phyloP scores from a whole-genome alignment of 1,139 yeast genomes.

The Pichia sp. region DNA sequence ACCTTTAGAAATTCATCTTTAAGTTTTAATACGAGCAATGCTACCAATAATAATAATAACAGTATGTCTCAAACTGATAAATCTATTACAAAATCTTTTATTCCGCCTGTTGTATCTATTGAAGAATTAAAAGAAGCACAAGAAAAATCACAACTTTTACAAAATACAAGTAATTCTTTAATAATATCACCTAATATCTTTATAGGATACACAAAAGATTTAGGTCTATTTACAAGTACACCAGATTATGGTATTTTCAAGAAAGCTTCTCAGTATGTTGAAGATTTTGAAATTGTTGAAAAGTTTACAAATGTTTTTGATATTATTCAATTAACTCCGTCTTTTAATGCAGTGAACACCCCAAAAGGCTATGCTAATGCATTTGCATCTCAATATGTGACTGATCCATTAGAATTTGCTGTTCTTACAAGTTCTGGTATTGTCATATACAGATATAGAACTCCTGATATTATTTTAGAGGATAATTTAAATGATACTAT shows the following conservation, averaged over 20 bases:
- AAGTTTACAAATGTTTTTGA: conserved; percentile 62
- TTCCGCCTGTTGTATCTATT: conserved; percentile 21
- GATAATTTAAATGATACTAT: conserved; percentile 52
- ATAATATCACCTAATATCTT: conserved; percentile 82
- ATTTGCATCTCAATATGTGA: conserved; percentile 76
- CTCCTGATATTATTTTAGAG: conserved; percentile 73
- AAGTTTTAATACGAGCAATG: not conserved
- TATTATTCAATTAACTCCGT: conserved; percentile 62
- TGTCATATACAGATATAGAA: conserved; percentile 66
- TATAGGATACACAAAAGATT: conserved; percentile 39
- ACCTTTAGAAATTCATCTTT: not conserved
- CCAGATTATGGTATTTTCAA: conserved; percentile 81
- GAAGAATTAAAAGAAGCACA: conserved; percentile 29
- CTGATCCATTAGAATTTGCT: conserved; percentile 62
- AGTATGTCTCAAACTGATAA: conserved; percentile 8
- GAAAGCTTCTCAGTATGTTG: conserved; percentile 63
- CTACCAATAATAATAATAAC: not conserved
- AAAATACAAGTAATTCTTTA: conserved; percentile 42
- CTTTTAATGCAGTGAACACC: conserved; percentile 62
- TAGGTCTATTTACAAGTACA: conserved; percentile 60
- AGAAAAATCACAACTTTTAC: conserved; percentile 33
- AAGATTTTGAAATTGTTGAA: conserved; percentile 73
- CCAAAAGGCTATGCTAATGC: conserved; percentile 81
- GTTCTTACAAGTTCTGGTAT: conserved; percentile 77
- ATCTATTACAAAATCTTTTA: conserved; percentile 24